Percentiles rank a stretch among this genome's conserved stretches.
These are phyloP conservation scores for Botrytis galanthina DNA, from an alignment of 2,329 filamentous ascomycete genomes.

Conservation along the genomic window DNA sequence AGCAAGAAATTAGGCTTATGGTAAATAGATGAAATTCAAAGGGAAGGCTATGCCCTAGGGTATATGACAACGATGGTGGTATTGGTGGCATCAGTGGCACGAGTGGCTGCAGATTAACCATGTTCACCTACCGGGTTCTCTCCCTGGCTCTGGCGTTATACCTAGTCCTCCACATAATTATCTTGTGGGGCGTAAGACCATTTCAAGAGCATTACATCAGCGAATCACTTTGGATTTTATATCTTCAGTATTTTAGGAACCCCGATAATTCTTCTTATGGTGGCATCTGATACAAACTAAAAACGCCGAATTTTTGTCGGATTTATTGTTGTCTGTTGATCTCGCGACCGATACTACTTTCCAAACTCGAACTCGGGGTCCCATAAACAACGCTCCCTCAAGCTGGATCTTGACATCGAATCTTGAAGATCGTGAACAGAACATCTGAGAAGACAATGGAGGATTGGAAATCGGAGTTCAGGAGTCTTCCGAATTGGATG, in stretches of 20 bases:
- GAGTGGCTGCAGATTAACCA: background rate
- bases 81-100: background rate
- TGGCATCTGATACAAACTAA: background rate
- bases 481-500: constrained; percentile 5
- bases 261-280: background rate
- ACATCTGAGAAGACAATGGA: constrained; percentile 1
- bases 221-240: background rate
- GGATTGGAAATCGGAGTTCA: constrained; percentile 11
- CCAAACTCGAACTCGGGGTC: constrained; percentile 8
- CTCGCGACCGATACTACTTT: background rate
- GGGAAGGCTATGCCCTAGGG: background rate
- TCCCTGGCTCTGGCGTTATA: background rate
- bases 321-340: background rate
- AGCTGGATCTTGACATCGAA: background rate
- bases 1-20: background rate
- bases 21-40: background rate
- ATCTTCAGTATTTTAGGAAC: constrained; percentile 11
- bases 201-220: constrained; percentile 1
- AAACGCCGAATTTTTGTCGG: background rate
- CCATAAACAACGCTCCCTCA: background rate
- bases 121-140: background rate
- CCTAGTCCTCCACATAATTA: background rate
- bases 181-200: background rate
- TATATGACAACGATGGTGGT: background rate
- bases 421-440: background rate